Evolutionary conservation across 164 flowering plant genomes (phyloP).

Genomic region (Amborella trichopoda): DNA sequence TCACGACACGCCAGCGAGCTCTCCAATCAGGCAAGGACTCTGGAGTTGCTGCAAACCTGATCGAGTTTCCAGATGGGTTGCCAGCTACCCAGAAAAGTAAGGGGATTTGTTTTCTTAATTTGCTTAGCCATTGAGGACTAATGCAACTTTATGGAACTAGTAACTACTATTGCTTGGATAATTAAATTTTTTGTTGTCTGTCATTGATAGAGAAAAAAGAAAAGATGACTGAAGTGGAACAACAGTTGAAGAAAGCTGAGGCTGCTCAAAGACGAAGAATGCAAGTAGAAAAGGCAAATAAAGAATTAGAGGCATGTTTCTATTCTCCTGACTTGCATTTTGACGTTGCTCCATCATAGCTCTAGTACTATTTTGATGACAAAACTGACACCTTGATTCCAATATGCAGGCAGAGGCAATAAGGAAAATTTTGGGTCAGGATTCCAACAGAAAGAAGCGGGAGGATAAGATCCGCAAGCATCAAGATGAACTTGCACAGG

Average conservation of each 20-base stretch:
- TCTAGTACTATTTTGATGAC: neutral
- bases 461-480: conserved; percentile 87
- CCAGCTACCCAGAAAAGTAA: conserved; percentile 85
- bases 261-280: conserved; percentile 89
- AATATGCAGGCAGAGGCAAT: conserved; percentile 83
- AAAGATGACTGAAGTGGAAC: conserved; percentile 82
- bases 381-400: neutral
- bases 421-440: conserved; percentile 88
- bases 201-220: conserved; percentile 72
- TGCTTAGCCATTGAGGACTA: neutral
- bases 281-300: conserved; percentile 86
- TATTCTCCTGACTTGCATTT: neutral
- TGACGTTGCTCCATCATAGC: neutral
- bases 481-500: conserved; percentile 81
- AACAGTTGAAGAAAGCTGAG: conserved; percentile 88
- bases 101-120: conserved; percentile 8
- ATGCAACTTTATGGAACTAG: neutral
- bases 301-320: conserved; percentile 70
- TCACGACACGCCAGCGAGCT: conserved; percentile 92
- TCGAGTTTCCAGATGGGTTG: conserved; percentile 90
- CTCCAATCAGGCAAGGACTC: conserved; percentile 71
- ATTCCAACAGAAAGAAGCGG: conserved; percentile 75
- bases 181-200: neutral
- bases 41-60: conserved; percentile 31
- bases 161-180: conserved; percentile 1